Base-by-base conservation (phyloP, 148 eudicot species). In the Rhododendron vialii region DNA sequence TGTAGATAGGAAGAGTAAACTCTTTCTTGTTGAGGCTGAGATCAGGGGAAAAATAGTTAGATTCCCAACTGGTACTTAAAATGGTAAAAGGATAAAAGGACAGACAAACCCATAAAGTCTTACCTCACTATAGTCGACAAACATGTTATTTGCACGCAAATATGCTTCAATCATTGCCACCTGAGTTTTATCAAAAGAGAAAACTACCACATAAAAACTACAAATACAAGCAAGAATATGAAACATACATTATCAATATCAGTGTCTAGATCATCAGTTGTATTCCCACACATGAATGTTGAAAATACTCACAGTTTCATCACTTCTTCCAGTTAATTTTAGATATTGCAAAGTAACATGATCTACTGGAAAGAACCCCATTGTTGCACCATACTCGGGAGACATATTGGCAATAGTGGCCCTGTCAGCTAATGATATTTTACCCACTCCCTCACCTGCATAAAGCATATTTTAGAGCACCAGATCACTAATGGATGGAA, bases 361-460 rank as follows among this genome's bases (percentile, higher is more conserved):
- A 92, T 93, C 95, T 7, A 93, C 93, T 59, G 93, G 95, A 86
- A 93, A 93, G 91, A 93, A 93, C 0, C 92, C 95, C 93, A 93
- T 93, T 26, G 95, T 93, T 59, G 95, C 93, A 86, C 95, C 95
- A 87, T 93, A 93, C 88, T 92, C 93, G 0, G 94, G 94, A 28
- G 94, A 92, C 94, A 92, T 92, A 87, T 92, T 92, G 82, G 93
- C 92, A 84, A 90, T 93, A 47, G 95, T 93, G 45, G 95, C 95
- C 89, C 95, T 89, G 92, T 93, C 95, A 88, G 95, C 95, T 83
- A 93, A 83, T 28, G 95, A 93, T 82, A 92, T 88, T 90, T 93
- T 30, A 83, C 93, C 91, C 87, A 93, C 86, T 47, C 95, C 95
- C 41, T 86, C 83, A 73, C 95, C 94, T 92, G 76, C 82, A 91